These are phyloP conservation scores for Ophiostoma angusticollis DNA, from an alignment of 2,329 filamentous ascomycete genomes.

Conservation along the genomic window DNA sequence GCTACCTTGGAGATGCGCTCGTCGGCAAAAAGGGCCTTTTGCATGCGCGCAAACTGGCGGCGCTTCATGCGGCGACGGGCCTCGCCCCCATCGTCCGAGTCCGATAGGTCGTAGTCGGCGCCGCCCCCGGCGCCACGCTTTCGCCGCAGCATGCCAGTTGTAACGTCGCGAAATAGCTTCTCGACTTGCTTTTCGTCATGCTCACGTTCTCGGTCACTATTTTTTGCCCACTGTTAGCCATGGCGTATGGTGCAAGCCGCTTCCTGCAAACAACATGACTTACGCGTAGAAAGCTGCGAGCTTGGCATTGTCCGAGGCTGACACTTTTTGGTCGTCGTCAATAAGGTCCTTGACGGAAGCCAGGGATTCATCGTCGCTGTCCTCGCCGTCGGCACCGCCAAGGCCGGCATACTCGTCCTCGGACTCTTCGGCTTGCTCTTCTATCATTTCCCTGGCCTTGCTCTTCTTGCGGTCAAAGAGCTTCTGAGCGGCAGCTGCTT, in stretches of 20 bases:
- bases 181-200: slow-evolving; percentile 79
- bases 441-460: slow-evolving; percentile 72
- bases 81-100: slow-evolving; percentile 80
- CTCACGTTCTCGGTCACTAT: slow-evolving; percentile 63
- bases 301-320: slow-evolving; percentile 66
- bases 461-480: slow-evolving; percentile 76
- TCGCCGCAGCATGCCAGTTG: slow-evolving; percentile 72
- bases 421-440: slow-evolving; percentile 92
- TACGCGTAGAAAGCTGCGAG: slow-evolving; percentile 82
- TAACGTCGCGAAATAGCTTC: slow-evolving; percentile 86
- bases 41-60: slow-evolving; percentile 81
- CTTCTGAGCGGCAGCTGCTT: slow-evolving; percentile 3
- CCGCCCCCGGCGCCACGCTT: slow-evolving; percentile 68
- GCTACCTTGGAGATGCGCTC: slow-evolving; percentile 86
- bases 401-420: slow-evolving; percentile 96
- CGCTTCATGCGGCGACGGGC: slow-evolving; percentile 69
- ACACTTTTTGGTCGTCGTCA: slow-evolving; percentile 62
- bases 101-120: slow-evolving; percentile 65
- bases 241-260: too few species aligned
- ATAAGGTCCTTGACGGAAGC: slow-evolving; percentile 74
- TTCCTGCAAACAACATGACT: slow-evolving; percentile 27
- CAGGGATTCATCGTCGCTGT: slow-evolving; percentile 62
- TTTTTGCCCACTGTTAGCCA: slow-evolving; percentile 4
- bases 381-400: slow-evolving; percentile 80
- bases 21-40: slow-evolving; percentile 74